Conservation (phyloP, 2,329 filamentous ascomycete genomes). For the Penicillium thymicola region DNA sequence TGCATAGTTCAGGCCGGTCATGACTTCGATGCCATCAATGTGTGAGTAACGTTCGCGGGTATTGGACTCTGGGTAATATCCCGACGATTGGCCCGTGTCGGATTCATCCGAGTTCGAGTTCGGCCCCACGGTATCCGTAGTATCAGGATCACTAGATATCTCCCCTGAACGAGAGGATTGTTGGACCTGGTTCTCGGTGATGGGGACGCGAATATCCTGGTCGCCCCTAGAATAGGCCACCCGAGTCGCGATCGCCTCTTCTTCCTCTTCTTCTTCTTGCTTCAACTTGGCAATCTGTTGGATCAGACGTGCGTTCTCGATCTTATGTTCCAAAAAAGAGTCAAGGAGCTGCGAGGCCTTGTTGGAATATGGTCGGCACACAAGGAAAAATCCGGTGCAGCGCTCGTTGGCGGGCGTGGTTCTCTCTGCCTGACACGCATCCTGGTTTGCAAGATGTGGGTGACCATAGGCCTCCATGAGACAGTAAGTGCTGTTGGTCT, state of each 20-base stretch:
- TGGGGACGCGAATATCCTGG: not conserved
- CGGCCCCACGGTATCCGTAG: constrained; percentile 29
- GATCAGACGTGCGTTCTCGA: constrained; percentile 84
- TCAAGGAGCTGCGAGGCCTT: constrained; percentile 82
- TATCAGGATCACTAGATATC: constrained; percentile 15
- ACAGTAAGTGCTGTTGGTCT: constrained; percentile 67
- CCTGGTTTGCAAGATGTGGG: constrained; percentile 70
- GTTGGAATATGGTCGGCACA: constrained; percentile 84
- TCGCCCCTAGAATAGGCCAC: constrained; percentile 49
- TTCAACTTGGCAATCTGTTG: constrained; percentile 82
- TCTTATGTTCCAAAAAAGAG: constrained; percentile 93
- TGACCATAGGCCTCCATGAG: constrained; percentile 94
- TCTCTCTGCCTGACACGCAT: constrained; percentile 58
- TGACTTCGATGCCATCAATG: constrained; percentile 85
- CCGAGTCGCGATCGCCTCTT: constrained; percentile 67
- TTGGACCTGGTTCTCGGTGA: not conserved
- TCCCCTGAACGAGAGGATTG: not conserved
- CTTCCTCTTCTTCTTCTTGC: constrained; percentile 74
- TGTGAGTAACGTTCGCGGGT: constrained; percentile 73
- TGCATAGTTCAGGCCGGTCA: constrained; percentile 82
- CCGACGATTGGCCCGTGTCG: constrained; percentile 56
- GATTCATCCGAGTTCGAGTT: constrained; percentile 35
- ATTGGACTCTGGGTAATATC: constrained; percentile 84
- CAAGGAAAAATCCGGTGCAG: constrained; percentile 90
- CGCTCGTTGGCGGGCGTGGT: constrained; percentile 63